Evolutionary conservation across 371 early-diverging fungal species (phyloP), one percentile per base, ranked within the genome.

Genomic region (Apophysomyces trapeziformis): DNA sequence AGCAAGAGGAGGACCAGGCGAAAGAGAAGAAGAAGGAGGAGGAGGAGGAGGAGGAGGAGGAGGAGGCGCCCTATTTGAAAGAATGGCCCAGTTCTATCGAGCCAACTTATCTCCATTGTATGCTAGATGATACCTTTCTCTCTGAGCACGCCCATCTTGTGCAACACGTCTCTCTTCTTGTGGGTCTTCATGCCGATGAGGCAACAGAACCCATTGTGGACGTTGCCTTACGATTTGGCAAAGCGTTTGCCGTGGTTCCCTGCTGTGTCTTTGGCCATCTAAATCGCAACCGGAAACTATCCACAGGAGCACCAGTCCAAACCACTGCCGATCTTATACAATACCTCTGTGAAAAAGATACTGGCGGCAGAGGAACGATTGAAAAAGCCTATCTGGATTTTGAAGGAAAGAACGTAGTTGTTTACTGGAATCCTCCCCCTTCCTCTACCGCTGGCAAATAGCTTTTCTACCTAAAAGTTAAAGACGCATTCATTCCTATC

Each of bases 201-300:
- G 88, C 88, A 0, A 88, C 88, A 1, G 83, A 85, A 11, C 83
- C 84, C 0, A 86, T 88, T 66, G 85, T 88, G 5, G 79, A 83
- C 36, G 68, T 70, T 5, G 86, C 88, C 0, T 61, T 88, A 13
- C 69, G 72, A 18, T 47, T 69, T 5, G 68, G 69, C 3, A 88
- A 84, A 41, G 72, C 88, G 0, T 88, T 88, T 70, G 86, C 86
- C 2, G 76, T 88, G 4, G 78, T 88, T 4, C 88, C 88, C 1
- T 88, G 88, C 46, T 88, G 88, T 68, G 86, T 88, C 0, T 88
- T 88, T 70, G 78, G 80, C 32, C 76, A 83, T 18, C 81, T 85
- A 16, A 80, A 82, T 47, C 72, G 76, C 6, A 72, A 79, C 35
- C 72, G 86, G 39, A 70, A 69, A 11, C 61, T 86, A 12, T 46